A percentile compares a stretch with the other conserved stretches of the same genome.
phyloP scores from a whole-genome alignment of 2,329 filamentous ascomycete species.

The Sclerotinia minor region DNA sequence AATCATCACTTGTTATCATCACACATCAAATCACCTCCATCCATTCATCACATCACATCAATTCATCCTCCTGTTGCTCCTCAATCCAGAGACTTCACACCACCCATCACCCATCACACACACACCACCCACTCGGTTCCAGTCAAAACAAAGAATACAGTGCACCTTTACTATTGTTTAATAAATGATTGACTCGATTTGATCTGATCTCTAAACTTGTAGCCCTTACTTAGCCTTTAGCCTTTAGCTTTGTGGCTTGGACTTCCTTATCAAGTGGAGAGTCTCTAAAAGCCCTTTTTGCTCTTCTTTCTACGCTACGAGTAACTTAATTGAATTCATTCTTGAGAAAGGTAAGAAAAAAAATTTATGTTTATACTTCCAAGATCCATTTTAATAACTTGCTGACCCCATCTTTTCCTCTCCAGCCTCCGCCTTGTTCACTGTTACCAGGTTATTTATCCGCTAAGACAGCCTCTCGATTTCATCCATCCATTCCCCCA shows the following conservation, averaged over 20 bases:
- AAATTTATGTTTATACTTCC: not conserved
- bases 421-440: constrained; percentile 11
- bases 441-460: not conserved
- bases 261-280: not conserved
- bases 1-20: not conserved
- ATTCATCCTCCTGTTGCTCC: no score
- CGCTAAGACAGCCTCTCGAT: constrained; percentile 15
- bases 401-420: constrained; percentile 7
- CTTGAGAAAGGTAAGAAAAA: not conserved
- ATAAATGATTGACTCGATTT: not conserved
- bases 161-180: no score
- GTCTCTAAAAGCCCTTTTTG: not conserved
- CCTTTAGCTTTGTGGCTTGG: not conserved
- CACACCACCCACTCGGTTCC: not conserved
- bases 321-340: no score
- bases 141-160: not conserved
- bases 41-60: no score
- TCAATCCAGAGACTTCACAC: no score
- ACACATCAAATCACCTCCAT: no score
- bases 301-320: not conserved
- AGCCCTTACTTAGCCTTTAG: no score
- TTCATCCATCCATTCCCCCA: constrained; percentile 1
- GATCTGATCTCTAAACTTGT: not conserved
- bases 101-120: no score
- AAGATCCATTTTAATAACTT: not conserved